phyloP scores from a whole-genome alignment of 495 filamentous ascomycete genomes.

The Tirmania nivea region DNA sequence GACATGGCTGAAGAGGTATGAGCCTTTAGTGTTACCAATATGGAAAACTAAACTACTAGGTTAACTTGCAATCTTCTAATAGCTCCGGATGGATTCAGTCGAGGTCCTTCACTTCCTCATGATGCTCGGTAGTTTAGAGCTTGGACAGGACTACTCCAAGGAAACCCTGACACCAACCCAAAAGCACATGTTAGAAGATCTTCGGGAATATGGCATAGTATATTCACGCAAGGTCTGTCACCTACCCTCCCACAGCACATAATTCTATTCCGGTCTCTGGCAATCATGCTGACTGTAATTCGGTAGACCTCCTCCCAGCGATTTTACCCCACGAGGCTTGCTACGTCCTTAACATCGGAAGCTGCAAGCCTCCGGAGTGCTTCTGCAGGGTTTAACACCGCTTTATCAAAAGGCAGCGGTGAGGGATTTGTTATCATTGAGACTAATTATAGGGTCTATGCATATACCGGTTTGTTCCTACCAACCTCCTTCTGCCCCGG shows the following conservation, averaged over 20 bases:
- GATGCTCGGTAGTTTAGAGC: slow-evolving; percentile 78
- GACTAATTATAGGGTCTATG: slow-evolving; percentile 97
- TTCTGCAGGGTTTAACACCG: slow-evolving; percentile 30
- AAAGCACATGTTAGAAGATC: slow-evolving; percentile 60
- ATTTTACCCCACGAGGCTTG: slow-evolving; percentile 87
- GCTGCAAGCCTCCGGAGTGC: slow-evolving; percentile 43
- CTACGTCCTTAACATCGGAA: slow-evolving; percentile 82
- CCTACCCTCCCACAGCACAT: not conserved
- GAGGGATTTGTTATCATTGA: slow-evolving; percentile 86
- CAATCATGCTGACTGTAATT: slow-evolving; percentile 4
- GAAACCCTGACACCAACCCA: slow-evolving; percentile 56
- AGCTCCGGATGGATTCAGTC: slow-evolving; percentile 59
- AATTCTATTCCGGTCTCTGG: not conserved
- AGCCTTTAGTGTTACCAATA: not conserved
- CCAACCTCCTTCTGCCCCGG: not conserved
- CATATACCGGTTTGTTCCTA: slow-evolving; percentile 44
- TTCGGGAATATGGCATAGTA: slow-evolving; percentile 79
- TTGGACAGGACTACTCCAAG: slow-evolving; percentile 73
- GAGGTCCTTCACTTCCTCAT: slow-evolving; percentile 93
- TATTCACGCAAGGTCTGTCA: slow-evolving; percentile 31
- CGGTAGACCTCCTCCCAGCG: slow-evolving; percentile 31
- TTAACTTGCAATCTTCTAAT: not conserved
- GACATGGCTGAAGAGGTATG: slow-evolving; percentile 47
- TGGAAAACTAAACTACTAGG: not conserved
- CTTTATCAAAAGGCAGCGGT: slow-evolving; percentile 28